phyloP scores from a whole-genome alignment of 768 basidiomycete genomes.

The Chalciporus sphaerocephalus region DNA sequence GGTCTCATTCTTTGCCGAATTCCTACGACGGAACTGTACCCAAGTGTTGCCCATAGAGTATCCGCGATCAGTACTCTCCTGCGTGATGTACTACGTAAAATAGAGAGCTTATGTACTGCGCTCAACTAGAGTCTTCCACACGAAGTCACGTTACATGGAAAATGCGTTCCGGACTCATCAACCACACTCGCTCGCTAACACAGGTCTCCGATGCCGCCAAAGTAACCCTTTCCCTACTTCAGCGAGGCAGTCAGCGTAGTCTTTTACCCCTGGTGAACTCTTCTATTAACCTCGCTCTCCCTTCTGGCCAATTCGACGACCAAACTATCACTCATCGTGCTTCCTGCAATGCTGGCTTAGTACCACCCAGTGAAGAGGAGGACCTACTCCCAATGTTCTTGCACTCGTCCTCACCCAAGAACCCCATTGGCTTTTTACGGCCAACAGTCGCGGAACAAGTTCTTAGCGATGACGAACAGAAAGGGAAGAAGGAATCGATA shows the following conservation, averaged over 20 bases:
- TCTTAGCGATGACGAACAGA: constrained; percentile 7
- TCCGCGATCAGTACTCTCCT: too few relatives aligned
- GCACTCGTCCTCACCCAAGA: constrained; percentile 4
- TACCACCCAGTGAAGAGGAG: constrained; percentile 15
- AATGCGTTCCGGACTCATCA: neutral
- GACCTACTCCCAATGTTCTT: constrained; percentile 21
- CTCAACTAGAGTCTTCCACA: too few relatives aligned
- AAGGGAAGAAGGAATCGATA: constrained; percentile 5
- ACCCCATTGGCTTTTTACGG: constrained; percentile 20
- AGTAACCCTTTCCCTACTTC: neutral
- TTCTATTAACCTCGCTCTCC: constrained; percentile 26
- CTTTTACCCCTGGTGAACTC: constrained; percentile 22
- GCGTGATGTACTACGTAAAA: too few relatives aligned
- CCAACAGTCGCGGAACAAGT: constrained; percentile 12
- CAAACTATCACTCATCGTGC: constrained; percentile 11
- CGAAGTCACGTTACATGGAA: neutral
- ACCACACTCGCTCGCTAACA: neutral
- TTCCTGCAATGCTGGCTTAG: constrained; percentile 13
- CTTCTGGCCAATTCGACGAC: constrained; percentile 21
- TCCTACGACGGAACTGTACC: too few relatives aligned
- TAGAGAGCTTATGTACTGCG: too few relatives aligned
- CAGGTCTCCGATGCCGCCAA: neutral
- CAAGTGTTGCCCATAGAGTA: too few relatives aligned
- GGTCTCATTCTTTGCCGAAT: too few relatives aligned
- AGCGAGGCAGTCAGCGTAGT: constrained; percentile 2